Evolutionary conservation across 441 rosid species (phyloP), one percentile per base, ranked within the genome.

Genomic region (Euphorbia celastroides): DNA sequence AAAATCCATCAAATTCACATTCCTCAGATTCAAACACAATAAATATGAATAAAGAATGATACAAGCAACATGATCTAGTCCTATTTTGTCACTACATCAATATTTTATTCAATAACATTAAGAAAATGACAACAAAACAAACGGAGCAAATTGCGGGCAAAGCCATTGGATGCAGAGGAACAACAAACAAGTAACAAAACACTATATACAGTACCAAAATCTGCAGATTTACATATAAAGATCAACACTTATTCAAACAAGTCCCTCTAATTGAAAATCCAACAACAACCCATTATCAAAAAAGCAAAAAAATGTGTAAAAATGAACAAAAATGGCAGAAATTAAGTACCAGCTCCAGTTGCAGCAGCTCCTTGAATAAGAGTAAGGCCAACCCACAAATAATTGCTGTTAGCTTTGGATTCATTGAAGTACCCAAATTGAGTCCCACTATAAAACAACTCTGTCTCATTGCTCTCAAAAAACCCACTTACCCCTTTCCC

Each of bases 351-450:
- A 66, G 99, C 99, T 79, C 98, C 90, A 71, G 77, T 81, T 38
- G 94, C 86, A 32, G 73, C 87, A 76, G 98, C 94, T 63, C 81
- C 78, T 57, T 72, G 82, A 82, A 94, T 88, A 62, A 94, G 96
- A 31, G 97, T 88, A 71, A 94, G 93, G 26, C 96, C 97, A 23
- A 94, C 99, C 86, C 85, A 74, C 60, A 88, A 68, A 65, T 89
- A 84, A 65, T 77, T 76, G 9, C 77, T 66, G 16, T 68, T 12
- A n/a, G 38, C 71, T 56, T 80, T 80, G 36, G 97, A 83, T 73
- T 75, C 82, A 65, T 86, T 87, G 57, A 51, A 83, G 77, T 70
- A 25, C 36, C 34, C 31, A 52, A 34, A 48, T 17, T 48, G 7
- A 65, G 12, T 74, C 63, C 83, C 90, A 57, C 79, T 75, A 74